Conservation (phyloP, 1,284 basidiomycete genomes). For the Entoloma clypeatum region DNA sequence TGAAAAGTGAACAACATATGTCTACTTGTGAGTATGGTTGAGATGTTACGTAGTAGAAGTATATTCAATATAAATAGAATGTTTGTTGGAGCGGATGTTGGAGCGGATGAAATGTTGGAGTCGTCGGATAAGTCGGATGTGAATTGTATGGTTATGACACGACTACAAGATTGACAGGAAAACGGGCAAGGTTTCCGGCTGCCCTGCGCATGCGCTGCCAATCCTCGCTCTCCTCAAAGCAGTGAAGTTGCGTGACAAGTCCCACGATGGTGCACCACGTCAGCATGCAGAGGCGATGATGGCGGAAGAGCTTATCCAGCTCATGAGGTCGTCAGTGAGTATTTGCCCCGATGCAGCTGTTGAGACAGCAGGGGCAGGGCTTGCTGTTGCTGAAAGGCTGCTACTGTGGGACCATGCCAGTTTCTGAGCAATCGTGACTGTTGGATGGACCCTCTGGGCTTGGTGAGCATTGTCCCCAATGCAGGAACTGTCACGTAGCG, state of each 20-base stretch:
- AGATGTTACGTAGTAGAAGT: too few relatives aligned
- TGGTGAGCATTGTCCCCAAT: too few relatives aligned
- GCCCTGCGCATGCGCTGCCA: conserved; percentile 7
- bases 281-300: conserved; percentile 8
- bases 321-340: conserved; percentile 7
- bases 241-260: neutral
- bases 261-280: neutral
- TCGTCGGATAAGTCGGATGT: too few relatives aligned
- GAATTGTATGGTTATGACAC: too few relatives aligned
- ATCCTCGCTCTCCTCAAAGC: neutral
- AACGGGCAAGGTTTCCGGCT: conserved; percentile 16
- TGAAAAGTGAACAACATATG: too few relatives aligned
- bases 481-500: too few relatives aligned
- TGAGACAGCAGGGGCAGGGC: neutral
- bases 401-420: conserved; percentile 12
- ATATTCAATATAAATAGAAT: too few relatives aligned
- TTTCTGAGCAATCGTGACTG: conserved; percentile 17
- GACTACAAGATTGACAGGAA: conserved; percentile 20
- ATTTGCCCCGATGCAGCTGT: neutral
- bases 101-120: too few relatives aligned
- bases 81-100: too few relatives aligned
- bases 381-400: conserved; percentile 5
- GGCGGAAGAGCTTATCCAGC: conserved; percentile 6
- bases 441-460: conserved; percentile 22
- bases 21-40: too few relatives aligned